Evolutionary conservation across 208 protist species (phyloP), one percentile per base, ranked within the genome.

Genomic region (Acanthamoeba castellanii): DNA sequence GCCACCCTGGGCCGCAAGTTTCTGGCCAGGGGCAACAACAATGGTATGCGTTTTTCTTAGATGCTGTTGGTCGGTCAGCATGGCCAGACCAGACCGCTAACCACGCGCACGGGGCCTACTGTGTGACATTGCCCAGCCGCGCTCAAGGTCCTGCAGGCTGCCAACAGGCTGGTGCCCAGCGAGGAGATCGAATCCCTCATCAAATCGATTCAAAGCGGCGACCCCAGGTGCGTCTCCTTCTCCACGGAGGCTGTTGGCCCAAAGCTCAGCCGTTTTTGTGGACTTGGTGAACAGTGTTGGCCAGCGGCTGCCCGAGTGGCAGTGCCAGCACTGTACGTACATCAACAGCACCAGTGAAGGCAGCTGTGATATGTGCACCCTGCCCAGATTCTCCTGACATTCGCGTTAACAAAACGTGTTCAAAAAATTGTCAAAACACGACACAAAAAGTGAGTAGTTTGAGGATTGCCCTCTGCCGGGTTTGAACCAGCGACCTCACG

Each of bases 401-500:
- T 70, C 61, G 18, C n/a, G n/a, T n/a, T n/a, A n/a, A n/a, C n/a
- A n/a, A n/a, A n/a, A n/a, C n/a, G n/a, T n/a, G n/a, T n/a, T n/a
- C n/a, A 64, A 7, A 64, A 64, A 64, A 64, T n/a, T n/a, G n/a
- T n/a, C n/a, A n/a, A n/a, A n/a, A n/a, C n/a, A n/a, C n/a, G n/a
- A n/a, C n/a, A n/a, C n/a, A n/a, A n/a, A n/a, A n/a, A n/a, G n/a
- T n/a, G n/a, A n/a, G n/a, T n/a, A 64, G 57, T 27, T 64, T 27
- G 0, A 13, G 5, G 57, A 42, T n/a, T 93, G 88, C 61, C 88
- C 42, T 32, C 37, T 42, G 61, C 59, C 59, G 88, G 59, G 88
- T 72, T 93, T 66, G 88, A 93, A 93, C 59, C 88, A 68, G 59
- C 61, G 88, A 93, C 88, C 88, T 93, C 57, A 45, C 42, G 88